Conservation (phyloP, 164 flowering plant species). For the Stephania yunnanensis region DNA sequence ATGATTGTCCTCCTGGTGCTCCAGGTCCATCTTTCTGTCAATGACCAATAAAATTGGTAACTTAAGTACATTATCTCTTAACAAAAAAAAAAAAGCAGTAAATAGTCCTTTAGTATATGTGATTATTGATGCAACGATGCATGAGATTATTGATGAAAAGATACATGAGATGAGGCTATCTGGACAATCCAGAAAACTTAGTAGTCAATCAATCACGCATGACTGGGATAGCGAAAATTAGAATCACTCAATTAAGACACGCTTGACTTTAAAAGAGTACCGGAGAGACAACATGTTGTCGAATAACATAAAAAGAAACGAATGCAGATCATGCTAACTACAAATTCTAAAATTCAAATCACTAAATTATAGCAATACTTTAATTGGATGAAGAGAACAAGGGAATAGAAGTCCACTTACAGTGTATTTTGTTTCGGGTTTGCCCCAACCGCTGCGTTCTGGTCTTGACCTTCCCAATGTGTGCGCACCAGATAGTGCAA, state of each 20-base stretch:
- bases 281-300: background rate
- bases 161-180: background rate
- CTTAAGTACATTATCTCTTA: background rate
- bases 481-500: constrained; percentile 98
- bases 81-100: background rate
- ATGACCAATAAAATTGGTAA: background rate
- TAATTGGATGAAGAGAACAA: background rate
- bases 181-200: background rate
- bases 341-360: background rate
- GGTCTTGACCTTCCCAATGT: constrained; percentile 96
- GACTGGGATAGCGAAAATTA: background rate
- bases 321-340: background rate
- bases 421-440: constrained; percentile 94
- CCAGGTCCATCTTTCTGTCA: constrained; percentile 97
- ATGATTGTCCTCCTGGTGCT: constrained; percentile 97
- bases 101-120: background rate
- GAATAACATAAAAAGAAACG: background rate
- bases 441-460: constrained; percentile 99
- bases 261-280: background rate
- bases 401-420: constrained; percentile 33
- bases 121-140: background rate
- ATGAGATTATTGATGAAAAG: background rate
- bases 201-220: background rate
- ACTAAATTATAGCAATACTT: background rate
- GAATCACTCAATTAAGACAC: background rate